Evolutionary conservation across 2,329 filamentous ascomycete genomes (phyloP).

Genomic region (Claviceps purpurea): DNA sequence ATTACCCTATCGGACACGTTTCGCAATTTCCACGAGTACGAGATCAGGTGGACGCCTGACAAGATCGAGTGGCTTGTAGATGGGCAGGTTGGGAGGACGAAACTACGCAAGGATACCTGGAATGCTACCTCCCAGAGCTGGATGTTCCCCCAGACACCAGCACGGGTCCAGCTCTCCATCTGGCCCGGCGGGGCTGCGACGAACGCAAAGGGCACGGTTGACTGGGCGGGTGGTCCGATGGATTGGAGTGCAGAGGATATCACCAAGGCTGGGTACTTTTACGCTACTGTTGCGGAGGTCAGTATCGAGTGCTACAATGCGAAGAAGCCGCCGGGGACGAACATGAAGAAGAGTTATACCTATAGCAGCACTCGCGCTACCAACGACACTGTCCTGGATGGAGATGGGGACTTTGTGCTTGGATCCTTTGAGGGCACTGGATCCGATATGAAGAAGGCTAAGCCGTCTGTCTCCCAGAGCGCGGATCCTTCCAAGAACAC

Average conservation of each 20-base stretch:
- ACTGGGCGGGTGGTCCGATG: constrained; percentile 84
- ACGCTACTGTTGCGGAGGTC: constrained; percentile 63
- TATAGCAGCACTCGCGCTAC: constrained; percentile 53
- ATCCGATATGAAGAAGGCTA: constrained; percentile 48
- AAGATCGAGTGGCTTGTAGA: constrained; percentile 78
- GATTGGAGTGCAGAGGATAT: constrained; percentile 73
- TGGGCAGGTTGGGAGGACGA: constrained; percentile 59
- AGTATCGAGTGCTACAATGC: constrained; percentile 75
- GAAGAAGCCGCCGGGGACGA: constrained; percentile 47
- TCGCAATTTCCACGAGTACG: constrained; percentile 73
- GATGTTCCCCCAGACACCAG: constrained; percentile 80
- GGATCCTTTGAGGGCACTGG: constrained; percentile 73
- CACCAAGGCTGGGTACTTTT: constrained; percentile 77
- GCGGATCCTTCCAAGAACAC: constrained; percentile 12
- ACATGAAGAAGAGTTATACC: constrained; percentile 59
- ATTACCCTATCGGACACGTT: constrained; percentile 59
- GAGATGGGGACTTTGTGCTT: constrained; percentile 61
- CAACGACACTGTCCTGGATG: constrained; percentile 66
- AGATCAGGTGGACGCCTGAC: constrained; percentile 86
- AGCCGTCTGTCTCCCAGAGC: constrained; percentile 12
- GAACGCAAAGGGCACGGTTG: constrained; percentile 73
- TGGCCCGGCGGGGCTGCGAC: constrained; percentile 79
- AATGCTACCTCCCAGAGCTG: constrained; percentile 72
- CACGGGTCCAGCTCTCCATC: constrained; percentile 83
- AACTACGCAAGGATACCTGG: constrained; percentile 70